Conservation (phyloP, 495 filamentous ascomycete species). For the Aspergillus baeticus region DNA sequence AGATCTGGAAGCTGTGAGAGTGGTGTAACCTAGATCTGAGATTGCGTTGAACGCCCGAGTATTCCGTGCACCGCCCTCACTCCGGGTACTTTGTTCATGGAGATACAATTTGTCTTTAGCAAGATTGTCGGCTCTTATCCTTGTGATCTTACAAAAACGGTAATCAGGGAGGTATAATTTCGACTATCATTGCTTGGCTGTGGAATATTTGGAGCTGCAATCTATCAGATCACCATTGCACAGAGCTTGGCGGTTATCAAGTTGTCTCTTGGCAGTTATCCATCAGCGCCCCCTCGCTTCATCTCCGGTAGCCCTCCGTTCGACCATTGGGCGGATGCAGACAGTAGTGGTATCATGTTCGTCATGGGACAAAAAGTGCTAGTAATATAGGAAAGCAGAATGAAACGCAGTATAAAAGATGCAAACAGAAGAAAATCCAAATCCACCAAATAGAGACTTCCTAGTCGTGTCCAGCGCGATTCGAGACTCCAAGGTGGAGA, state of each 20-base stretch:
- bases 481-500: constrained; percentile 8
- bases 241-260: constrained; percentile 38
- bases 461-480: constrained; percentile 29
- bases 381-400: constrained; percentile 3
- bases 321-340: constrained; percentile 15
- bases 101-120: not conserved
- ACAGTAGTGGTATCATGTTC: constrained; percentile 14
- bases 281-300: constrained; percentile 24
- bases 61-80: no score
- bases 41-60: constrained; percentile 1
- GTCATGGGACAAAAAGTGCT: constrained; percentile 2
- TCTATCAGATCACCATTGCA: constrained; percentile 32
- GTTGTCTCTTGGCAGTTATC: constrained; percentile 37
- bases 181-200: constrained; percentile 24
- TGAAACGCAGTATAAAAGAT: constrained; percentile 5
- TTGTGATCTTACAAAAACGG: not conserved
- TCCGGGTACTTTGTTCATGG: constrained; percentile 7
- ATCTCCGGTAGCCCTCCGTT: constrained; percentile 10
- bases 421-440: constrained; percentile 11
- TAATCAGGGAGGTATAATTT: constrained; percentile 12
- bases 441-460: constrained; percentile 8
- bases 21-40: constrained; percentile 9
- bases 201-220: constrained; percentile 19
- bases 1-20: not conserved
- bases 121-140: not conserved